Base-by-base conservation (phyloP, 2,329 filamentous ascomycete species). In the Aphanocladium album region DNA sequence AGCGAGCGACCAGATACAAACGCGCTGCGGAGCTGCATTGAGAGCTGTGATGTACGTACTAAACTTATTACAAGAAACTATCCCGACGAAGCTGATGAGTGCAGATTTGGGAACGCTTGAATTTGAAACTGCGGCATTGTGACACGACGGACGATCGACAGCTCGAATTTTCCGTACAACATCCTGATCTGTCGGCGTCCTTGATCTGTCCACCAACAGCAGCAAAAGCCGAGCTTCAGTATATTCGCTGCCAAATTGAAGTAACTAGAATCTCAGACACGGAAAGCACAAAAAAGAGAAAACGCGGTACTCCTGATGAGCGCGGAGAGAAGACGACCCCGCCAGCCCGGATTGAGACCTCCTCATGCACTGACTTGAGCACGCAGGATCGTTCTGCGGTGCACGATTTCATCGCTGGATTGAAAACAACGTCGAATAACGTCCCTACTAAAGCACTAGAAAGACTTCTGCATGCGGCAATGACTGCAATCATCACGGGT, bases 131-230 rank as follows among this genome's bases (percentile, higher is more conserved):
- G 3, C 65, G 68, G 17, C 59, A 63, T n/a, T 60, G 66, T n/a
- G 51, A 35, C 2, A 14, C 16, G 8, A n/a, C 54, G 2, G 35
- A 65, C 5, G 57, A 66, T 3, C 66, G 65, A 11, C 57, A 64
- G 12, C 52, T 73, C 8, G 60, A 63, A 1, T 76, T 76, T 45
- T 73, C 70, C 1, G 67, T 78, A 8, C 71, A 76, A 53, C 75
- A 78, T 56, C 68, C 72, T 3, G 68, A 72, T 43, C 52, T 74
- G 19, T 65, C 67, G 0, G 76, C 74, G 3, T 63, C 68, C 17
- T 56, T 74, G 25, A 30, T 68, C 6, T 64, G 71, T 6, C 74
- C 74, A 1, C 47, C 53, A 1, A 64, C 62, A 1, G 68, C 72
- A 1, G 46, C 55, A 3, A 67, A 64, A 6, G 68, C 69, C 1